phyloP scores from a whole-genome alignment of 1,139 yeast genomes.

The Waltiozyma sp. region DNA sequence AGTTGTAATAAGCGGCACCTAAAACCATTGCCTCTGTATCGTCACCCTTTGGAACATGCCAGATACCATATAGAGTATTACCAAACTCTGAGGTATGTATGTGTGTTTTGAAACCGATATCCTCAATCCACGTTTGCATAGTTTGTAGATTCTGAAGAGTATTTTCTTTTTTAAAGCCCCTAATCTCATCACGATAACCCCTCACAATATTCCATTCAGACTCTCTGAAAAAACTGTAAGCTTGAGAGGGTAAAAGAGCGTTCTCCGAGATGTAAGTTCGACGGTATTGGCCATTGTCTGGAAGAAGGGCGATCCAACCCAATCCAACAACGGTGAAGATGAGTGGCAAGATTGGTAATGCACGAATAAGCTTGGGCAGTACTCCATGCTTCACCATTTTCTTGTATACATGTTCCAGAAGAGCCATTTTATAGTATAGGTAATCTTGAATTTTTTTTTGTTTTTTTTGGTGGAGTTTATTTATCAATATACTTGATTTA shows the following conservation, averaged over 20 bases:
- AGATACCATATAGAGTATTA: conserved; percentile 64
- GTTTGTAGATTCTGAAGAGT: conserved; percentile 24
- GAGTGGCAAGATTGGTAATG: conserved; percentile 55
- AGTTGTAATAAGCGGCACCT: conserved; percentile 76
- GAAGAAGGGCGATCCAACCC: conserved; percentile 53
- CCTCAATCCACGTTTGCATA: conserved; percentile 52
- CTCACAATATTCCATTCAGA: conserved; percentile 89
- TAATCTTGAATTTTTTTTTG: too few species aligned
- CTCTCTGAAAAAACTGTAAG: conserved; percentile 82
- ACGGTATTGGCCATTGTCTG: conserved; percentile 74
- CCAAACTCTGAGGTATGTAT: conserved; percentile 29
- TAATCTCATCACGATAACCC: conserved; percentile 53
- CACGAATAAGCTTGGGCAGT: conserved; percentile 42
- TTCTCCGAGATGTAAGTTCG: conserved; percentile 86
- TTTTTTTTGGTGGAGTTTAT: too few species aligned
- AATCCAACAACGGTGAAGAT: conserved; percentile 50
- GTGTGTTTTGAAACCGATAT: conserved; percentile 64
- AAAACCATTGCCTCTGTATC: conserved; percentile 93
- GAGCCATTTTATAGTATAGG: too few species aligned
- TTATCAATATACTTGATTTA: too few species aligned
- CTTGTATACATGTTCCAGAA: conserved; percentile 44
- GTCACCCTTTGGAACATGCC: conserved; percentile 92
- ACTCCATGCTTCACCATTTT: conserved; percentile 46
- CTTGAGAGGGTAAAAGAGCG: conserved; percentile 96
- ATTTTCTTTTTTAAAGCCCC: conserved; percentile 19